Evolutionary conservation across 2,329 filamentous ascomycete genomes (phyloP), one percentile per base, ranked within the genome.

Genomic region (Trichoderma sp.): DNA sequence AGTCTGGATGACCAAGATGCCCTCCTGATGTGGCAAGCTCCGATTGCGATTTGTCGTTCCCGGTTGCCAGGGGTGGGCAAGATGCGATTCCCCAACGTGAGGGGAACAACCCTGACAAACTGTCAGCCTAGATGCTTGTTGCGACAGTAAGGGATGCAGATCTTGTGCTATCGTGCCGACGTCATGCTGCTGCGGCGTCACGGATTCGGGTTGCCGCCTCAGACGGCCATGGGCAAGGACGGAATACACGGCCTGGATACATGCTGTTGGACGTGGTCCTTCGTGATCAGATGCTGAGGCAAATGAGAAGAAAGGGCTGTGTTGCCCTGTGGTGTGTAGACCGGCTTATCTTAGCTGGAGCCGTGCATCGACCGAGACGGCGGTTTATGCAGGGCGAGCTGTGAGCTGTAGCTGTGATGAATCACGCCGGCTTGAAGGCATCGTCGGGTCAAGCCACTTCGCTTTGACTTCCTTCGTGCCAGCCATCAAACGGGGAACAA

Each of bases 401-500:
- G 30, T 41, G 21, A 12, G 34, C 34, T 14, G 21, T 41, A 7
- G 28, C 17, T 48, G 51, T 24, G 26, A 50, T 50, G 34, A 39
- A 39, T 39, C 34, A 12, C 12, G 34, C 10, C 34, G 10, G 30
- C 30, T 14, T 39, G 34, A 39, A 14, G 34, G 34, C 10, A 48
- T 10, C 24, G 44, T 39, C 45, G 39, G 28, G 12, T 15, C 44
- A 48, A 28, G 5, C 30, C 57, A 51, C 10, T 45, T 39, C 34
- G 51, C 30, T 9, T 30, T 9, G 30, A 9, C 7, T 43, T 50
- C 19, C 45, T 34, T 51, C 45, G 45, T 60, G 45, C 45, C 41
- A 51, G 57, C 57, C 28, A 28, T 24, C 30, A 50, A 60, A 44
- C 58, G 51, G 58, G 58, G 45, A 51, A 61, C 17, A 52, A 43